phyloP scores from a whole-genome alignment of 1,284 basidiomycete genomes.

The Cutaneotrichosporon mucoides region DNA sequence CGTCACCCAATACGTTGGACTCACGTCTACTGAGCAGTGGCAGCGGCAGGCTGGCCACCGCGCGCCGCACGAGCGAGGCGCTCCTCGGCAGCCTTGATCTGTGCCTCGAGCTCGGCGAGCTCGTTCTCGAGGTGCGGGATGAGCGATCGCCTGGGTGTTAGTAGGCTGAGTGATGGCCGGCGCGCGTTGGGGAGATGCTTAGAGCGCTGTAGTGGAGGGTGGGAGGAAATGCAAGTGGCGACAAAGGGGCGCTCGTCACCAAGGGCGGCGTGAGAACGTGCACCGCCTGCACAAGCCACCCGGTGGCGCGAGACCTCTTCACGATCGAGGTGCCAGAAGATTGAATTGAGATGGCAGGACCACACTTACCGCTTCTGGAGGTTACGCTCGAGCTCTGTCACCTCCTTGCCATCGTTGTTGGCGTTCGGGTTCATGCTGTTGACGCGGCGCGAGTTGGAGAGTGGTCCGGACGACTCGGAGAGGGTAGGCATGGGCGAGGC shows the following conservation, averaged over 20 bases:
- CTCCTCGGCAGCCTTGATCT: conserved; percentile 45
- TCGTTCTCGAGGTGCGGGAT: conserved; percentile 41
- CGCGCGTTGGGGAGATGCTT: no score
- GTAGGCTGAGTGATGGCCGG: no score
- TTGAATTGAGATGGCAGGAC: no score
- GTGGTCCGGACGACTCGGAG: neutral
- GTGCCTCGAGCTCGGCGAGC: conserved; percentile 42
- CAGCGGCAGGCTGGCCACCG: neutral
- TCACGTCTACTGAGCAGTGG: conserved; percentile 2
- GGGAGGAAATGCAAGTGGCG: no score
- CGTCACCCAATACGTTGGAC: neutral
- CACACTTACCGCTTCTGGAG: conserved; percentile 39
- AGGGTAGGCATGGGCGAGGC: neutral
- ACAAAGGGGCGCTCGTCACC: no score
- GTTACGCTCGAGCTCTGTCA: conserved; percentile 41
- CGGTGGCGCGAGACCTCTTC: no score
- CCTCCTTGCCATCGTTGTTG: conserved; percentile 21
- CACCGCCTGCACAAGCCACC: no score
- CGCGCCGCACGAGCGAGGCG: conserved; percentile 19
- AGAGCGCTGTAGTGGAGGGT: no score
- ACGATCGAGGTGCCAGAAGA: no score
- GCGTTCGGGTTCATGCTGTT: conserved; percentile 11
- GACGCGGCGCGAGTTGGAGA: neutral
- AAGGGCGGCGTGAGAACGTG: no score
- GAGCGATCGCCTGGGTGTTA: conserved; percentile 29